A percentile compares a stretch with the other conserved stretches of the same genome.
Conservation (phyloP, 2,329 filamentous ascomycete species). For the Dothideomycetes sp. region DNA sequence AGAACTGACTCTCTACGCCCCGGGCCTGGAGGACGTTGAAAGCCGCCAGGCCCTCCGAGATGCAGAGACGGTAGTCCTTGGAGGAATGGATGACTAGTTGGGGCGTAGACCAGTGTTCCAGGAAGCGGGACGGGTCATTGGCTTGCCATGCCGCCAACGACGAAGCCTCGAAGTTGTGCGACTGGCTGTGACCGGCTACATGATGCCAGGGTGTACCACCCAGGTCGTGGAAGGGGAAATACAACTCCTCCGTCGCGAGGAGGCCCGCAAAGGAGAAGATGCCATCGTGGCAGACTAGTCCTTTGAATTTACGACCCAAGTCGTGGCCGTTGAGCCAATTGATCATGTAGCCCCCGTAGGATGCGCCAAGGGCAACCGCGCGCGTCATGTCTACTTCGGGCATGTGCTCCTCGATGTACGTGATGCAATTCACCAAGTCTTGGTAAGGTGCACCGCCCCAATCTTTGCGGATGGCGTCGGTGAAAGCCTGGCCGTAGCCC, state of each 20-base stretch:
- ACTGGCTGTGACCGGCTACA: slow-evolving; percentile 4
- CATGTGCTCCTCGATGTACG: slow-evolving; percentile 57
- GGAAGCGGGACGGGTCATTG: slow-evolving; percentile 47
- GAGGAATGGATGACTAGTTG: slow-evolving; percentile 85
- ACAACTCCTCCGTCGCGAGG: slow-evolving; percentile 38
- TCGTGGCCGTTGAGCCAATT: slow-evolving; percentile 88
- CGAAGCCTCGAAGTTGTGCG: slow-evolving; percentile 6
- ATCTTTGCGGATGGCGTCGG: slow-evolving; percentile 64
- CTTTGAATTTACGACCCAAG: slow-evolving; percentile 75
- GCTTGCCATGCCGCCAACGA: slow-evolving; percentile 37
- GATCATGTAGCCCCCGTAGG: slow-evolving; percentile 67
- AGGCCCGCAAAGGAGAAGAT: slow-evolving; percentile 53
- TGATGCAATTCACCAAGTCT: slow-evolving; percentile 68
- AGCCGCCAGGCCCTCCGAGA: slow-evolving; percentile 72
- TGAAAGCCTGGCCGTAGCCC: slow-evolving; percentile 68
- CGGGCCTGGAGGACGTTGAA: slow-evolving; percentile 77
- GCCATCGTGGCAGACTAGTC: slow-evolving; percentile 79
- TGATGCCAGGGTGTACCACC: slow-evolving; percentile 38
- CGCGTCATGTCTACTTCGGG: slow-evolving; percentile 56
- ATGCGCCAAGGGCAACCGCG: slow-evolving; percentile 64
- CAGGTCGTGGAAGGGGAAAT: slow-evolving; percentile 44
- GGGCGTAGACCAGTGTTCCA: slow-evolving; percentile 69
- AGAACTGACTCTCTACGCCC: slow-evolving; percentile 63
- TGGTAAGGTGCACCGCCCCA: slow-evolving; percentile 82
- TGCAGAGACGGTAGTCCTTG: slow-evolving; percentile 76